phyloP scores from a whole-genome alignment of 257 asterid genomes.

The Salvia hispanica region DNA sequence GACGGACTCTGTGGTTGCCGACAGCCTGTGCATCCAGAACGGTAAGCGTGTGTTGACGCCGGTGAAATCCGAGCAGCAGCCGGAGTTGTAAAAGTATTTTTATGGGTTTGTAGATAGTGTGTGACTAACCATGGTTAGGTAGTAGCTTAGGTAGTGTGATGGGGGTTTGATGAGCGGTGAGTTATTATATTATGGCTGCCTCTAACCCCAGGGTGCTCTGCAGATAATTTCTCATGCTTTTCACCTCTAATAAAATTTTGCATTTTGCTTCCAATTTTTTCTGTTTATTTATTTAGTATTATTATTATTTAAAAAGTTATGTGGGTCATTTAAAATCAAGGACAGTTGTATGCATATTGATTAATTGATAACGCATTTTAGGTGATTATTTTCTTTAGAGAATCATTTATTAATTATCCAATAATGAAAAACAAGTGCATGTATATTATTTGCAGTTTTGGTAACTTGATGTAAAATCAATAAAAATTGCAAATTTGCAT shows the following conservation, averaged over 20 bases:
- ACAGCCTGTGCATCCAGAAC: conserved; percentile 63
- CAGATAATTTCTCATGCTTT: neutral
- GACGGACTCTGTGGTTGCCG: conserved; percentile 83
- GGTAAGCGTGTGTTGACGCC: conserved; percentile 51
- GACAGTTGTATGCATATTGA: no score
- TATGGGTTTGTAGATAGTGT: conserved; percentile 45
- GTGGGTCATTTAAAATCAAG: no score
- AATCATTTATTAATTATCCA: no score
- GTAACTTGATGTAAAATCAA: no score
- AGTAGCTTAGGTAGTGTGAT: conserved; percentile 38
- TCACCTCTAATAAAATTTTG: conserved; percentile 30
- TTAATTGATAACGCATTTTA: no score
- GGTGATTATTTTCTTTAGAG: no score
- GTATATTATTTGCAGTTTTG: no score
- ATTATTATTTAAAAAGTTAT: no score
- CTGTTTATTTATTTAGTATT: no score
- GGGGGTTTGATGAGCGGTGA: conserved; percentile 55
- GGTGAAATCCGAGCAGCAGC: conserved; percentile 81
- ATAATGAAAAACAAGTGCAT: no score
- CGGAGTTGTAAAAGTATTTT: conserved; percentile 44
- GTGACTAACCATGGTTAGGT: conserved; percentile 30
- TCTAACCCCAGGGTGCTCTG: conserved; percentile 40
- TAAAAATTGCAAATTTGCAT: no score
- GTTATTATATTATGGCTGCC: conserved; percentile 63
- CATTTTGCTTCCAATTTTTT: neutral